Evolutionary conservation across 2,329 filamentous ascomycete genomes (phyloP).

Genomic region (Diaporthe caulivora): DNA sequence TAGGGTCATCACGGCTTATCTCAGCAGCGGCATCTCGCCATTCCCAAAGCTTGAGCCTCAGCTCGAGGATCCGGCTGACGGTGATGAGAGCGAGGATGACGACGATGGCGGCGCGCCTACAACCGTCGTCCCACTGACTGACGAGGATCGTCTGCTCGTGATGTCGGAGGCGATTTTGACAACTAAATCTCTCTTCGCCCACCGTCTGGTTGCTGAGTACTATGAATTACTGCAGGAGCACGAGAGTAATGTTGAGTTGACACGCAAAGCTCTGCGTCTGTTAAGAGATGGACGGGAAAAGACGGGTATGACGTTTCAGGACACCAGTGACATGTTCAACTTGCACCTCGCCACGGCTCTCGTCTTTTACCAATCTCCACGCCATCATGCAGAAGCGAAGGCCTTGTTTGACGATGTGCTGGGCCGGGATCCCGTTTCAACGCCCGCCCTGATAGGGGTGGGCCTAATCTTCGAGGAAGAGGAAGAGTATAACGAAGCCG

Average conservation of each 20-base stretch:
- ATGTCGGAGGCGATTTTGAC: conserved; percentile 81
- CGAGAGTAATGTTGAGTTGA: conserved; percentile 82
- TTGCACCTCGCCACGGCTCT: conserved; percentile 87
- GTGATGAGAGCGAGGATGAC: conserved; percentile 69
- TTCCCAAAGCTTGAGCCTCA: conserved; percentile 66
- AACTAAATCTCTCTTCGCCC: conserved; percentile 81
- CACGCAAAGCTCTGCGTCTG: conserved; percentile 78
- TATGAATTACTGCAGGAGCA: conserved; percentile 89
- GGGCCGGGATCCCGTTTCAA: conserved; percentile 79
- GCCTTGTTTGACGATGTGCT: conserved; percentile 87
- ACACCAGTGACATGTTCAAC: conserved; percentile 80
- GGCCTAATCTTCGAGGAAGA: conserved; percentile 95
- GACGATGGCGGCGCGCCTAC: conserved; percentile 68
- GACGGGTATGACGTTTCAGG: conserved; percentile 76
- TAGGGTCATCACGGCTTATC: conserved; percentile 84
- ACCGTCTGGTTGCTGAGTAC: conserved; percentile 85
- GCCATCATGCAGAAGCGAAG: conserved; percentile 90
- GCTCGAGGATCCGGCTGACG: conserved; percentile 48
- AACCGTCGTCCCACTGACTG: conserved; percentile 70
- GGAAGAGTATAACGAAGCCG: conserved; percentile 85
- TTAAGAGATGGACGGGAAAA: conserved; percentile 71
- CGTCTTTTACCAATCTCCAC: conserved; percentile 90
- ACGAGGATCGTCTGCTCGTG: conserved; percentile 83
- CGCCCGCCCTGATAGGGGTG: conserved; percentile 86
- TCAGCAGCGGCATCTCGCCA: conserved; percentile 86